Base-by-base conservation (phyloP, 1,284 basidiomycete genomes). In the Porogramme epimiltina region DNA sequence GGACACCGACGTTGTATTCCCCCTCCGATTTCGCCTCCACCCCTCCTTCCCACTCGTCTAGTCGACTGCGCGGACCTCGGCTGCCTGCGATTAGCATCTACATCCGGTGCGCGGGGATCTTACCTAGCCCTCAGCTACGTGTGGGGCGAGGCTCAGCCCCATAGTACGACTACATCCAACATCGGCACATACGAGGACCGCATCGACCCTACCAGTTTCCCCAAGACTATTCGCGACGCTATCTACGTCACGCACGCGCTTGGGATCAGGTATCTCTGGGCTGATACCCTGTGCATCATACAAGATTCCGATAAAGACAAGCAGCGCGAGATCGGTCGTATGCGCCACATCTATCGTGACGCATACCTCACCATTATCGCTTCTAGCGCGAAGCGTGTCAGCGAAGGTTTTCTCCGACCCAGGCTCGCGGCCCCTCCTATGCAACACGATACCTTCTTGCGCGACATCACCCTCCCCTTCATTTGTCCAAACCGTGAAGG, bases 111-210 rank as follows among this genome's bases (percentile, higher is more conserved):
- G 23, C 23, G 5, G 2, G 53, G 26, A 13, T 31, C 8, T 9
- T 55, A 55, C 20, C 18, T 47, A 3, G 47, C 54, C 3, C 49
- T 55, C 23, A 55, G 54, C 34, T 55, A 55, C 31, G 54, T 55
- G 2, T 55, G 49, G 54, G 54, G 54, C 22, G 47, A 46, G 4
- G 34, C 23, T 1, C 52, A 54, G 20, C 34, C 47, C 6, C 40
- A 54, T 28, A 33, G 33, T 8, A 50, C 48, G 3, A 47, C 48
- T n/a, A 31, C 23, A 11, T 5, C 24, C 4, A 54, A 44, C 41
- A 8, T 51, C 1, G 15, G 19, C 16, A 18, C 49, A 3, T 55
- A 49, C 25, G 19, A n/a, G 6, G 4, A 10, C 23, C 8, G 10
- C 20, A 33, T 33, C 31, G 19, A 45, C 13, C 8, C 36, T 10